Percentiles rank a stretch among this genome's conserved stretches.
These are phyloP conservation scores for Calocybe gangraenosa DNA, from an alignment of 768 basidiomycete species.

Conservation along the genomic window DNA sequence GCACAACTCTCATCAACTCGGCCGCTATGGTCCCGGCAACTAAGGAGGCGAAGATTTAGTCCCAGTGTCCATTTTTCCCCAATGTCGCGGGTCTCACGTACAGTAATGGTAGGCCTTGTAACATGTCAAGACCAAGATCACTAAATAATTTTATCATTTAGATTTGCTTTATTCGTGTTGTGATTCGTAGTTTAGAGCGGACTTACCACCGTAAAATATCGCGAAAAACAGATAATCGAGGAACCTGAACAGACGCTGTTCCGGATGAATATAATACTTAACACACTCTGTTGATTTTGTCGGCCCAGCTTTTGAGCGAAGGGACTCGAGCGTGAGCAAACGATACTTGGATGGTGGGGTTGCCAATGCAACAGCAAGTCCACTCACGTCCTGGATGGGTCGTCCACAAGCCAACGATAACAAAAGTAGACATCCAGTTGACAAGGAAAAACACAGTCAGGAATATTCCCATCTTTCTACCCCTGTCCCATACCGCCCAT, in stretches of 20 bases:
- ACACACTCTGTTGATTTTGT: background rate
- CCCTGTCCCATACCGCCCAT: slow-evolving; percentile 21
- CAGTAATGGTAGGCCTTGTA: background rate
- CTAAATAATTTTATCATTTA: background rate
- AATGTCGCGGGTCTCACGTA: background rate
- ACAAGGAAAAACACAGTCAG: slow-evolving; percentile 9
- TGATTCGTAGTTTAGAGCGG: background rate
- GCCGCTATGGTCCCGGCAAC: background rate
- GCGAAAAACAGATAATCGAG: background rate
- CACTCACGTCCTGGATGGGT: background rate
- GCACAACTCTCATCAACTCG: slow-evolving; percentile 2
- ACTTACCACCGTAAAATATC: slow-evolving; percentile 1
- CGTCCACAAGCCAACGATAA: slow-evolving; percentile 8
- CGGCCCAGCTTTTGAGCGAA: too few relatives aligned
- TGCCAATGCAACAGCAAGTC: too few relatives aligned
- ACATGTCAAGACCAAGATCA: background rate
- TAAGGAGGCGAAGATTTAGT: background rate
- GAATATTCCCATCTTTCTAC: slow-evolving; percentile 8
- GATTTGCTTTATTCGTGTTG: too few relatives aligned
- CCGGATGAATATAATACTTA: background rate
- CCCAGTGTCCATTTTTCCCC: too few relatives aligned
- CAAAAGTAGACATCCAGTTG: slow-evolving; percentile 7
- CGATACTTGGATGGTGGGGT: too few relatives aligned
- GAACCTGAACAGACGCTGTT: background rate
- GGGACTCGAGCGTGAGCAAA: too few relatives aligned